Base-by-base conservation (phyloP, 768 basidiomycete genomes). In the Filobasidium wieringae region DNA sequence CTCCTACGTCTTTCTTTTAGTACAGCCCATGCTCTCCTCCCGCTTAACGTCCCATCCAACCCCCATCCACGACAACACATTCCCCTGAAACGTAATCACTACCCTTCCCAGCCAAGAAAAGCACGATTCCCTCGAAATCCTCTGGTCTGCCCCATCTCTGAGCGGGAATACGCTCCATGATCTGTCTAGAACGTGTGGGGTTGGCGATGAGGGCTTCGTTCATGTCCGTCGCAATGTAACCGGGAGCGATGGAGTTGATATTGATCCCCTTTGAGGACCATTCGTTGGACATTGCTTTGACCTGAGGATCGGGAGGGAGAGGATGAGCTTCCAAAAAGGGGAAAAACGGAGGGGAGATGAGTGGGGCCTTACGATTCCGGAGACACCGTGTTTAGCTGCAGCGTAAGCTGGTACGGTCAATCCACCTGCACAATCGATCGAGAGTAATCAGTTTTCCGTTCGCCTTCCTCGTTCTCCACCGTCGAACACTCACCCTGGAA, bases 191-290 rank as follows among this genome's bases (percentile, higher is more conserved):
- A 41, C 85, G 80, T 22, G 77, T 76, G n/a, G 82, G 82, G 74
- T 86, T 81, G 59, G 77, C 76, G 61, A 84, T 77, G 51, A 85
- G 76, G 57, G 79, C 79, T 66, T 80, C 79, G 73, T 84, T 85
- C 82, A 83, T 84, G 65, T 93, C 90, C 33, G 89, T 93, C 27
- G 80, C 80, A 66, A 92, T 84, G 73, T 90, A 91, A 31, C 88
- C 89, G 30, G 88, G 88, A 63, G 84, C 84, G 63, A 93, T 86
- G 24, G 80, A 85, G 69, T 92, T 91, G 17, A 92, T 88, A 72
- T 89, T 85, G 53, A 93, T 82, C 64, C 88, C 88, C 66, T 87
- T 81, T 66, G 80, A 79, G 60, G 86, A 85, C 90, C 91, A 95
- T 72, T 93, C 91, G 73, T 95, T 95, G 66, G 85, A 84, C 66